Evolutionary conservation across 1,284 basidiomycete genomes (phyloP), one percentile per base, ranked within the genome.

Genomic region (Moesziomyces aphidis): DNA sequence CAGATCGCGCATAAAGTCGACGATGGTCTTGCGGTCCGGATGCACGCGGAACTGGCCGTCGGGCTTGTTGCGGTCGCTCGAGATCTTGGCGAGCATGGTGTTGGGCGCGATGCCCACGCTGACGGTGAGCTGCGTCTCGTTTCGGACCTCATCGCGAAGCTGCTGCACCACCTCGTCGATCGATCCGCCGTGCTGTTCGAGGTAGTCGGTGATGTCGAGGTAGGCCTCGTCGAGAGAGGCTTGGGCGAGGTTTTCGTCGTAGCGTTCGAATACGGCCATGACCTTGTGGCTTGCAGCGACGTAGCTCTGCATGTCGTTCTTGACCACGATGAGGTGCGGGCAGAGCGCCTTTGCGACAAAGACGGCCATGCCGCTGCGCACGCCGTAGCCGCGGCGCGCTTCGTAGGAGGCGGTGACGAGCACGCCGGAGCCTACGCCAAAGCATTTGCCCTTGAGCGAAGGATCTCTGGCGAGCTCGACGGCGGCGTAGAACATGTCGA

Each of bases 261-360:
- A 97, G 77, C 90, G 88, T 48, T 86, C 86, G 76, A 92, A 90
- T 22, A 94, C 79, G 24, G 62, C 65, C 81, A 86, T 85, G 54
- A 86, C 81, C 42, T 82, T 69, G 31, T 78, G 77, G 36, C 78
- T 81, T 17, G 79, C 79, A 22, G 64, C 63, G 7, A 76, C 73
- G 72, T 86, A 86, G 23, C 78, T 76, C 19, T 77, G 72, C 61
- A 85, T 84, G 58, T 86, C 70, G 56, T 82, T 83, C 56, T 79
- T 78, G 50, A 96, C 88, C 48, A 94, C 86, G 47, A 93, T 90
- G n/a, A 99, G 89, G 10, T 95, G 90, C 1, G 95, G 95, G 82
- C 95, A 98, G 10, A 99, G 89, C 80, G 94, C 95, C 86, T 91
- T 92, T 17, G 95, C 96, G 46, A 98, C 91, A 84, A 95, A 95